These are phyloP conservation scores for Glycyrrhiza uralensis DNA, from an alignment of 306 rosid genomes.

Conservation along the genomic window DNA sequence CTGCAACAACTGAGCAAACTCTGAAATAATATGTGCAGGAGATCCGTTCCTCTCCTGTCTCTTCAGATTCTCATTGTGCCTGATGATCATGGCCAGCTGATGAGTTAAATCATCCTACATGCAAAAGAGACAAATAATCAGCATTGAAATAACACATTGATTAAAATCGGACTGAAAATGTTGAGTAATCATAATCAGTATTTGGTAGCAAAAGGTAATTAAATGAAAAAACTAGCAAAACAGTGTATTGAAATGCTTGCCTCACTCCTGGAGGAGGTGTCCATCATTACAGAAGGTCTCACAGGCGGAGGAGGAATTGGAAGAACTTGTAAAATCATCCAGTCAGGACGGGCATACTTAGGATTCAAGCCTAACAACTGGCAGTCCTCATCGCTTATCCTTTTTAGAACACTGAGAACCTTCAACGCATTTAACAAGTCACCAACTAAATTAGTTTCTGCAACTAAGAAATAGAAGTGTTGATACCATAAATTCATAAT, in stretches of 20 bases:
- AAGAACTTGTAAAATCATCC: conserved; percentile 98
- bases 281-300: conserved; percentile 99
- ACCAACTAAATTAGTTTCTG: conserved; percentile 14
- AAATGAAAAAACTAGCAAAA: conserved; percentile 6
- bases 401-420: conserved; percentile 92
- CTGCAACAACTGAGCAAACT: conserved; percentile 94
- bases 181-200: not conserved
- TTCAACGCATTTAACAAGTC: conserved; percentile 28
- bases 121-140: conserved; percentile 20
- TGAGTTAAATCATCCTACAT: conserved; percentile 94
- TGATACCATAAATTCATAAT: conserved; percentile 14
- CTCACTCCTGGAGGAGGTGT: conserved; percentile 98
- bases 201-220: conserved; percentile 16
- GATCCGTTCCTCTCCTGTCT: conserved; percentile 96
- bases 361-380: conserved; percentile 86
- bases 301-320: conserved; percentile 99
- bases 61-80: conserved; percentile 91
- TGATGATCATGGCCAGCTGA: conserved; percentile 96
- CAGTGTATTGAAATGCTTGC: conserved; percentile 39
- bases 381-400: conserved; percentile 94
- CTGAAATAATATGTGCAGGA: conserved; percentile 95
- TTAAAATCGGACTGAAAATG: not conserved
- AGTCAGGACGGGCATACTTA: conserved; percentile 93
- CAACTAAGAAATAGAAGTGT: not conserved
- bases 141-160: not conserved